Percentiles rank a stretch among this genome's conserved stretches.
Conservation (phyloP, 495 filamentous ascomycete species). For the Mytilinidion resinicola region DNA sequence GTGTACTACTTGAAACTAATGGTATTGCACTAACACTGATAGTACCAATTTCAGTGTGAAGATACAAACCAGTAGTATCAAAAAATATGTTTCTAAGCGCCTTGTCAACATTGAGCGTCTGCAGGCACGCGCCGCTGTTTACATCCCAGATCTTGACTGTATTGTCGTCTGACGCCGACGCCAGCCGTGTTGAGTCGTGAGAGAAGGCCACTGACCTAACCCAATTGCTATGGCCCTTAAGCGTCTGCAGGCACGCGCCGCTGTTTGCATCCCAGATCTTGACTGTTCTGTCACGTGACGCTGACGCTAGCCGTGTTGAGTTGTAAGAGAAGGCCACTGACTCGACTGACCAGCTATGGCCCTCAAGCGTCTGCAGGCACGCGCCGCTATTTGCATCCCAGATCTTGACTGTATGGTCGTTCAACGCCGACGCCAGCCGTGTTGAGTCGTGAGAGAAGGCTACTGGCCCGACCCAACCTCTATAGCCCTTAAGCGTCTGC, state of each 20-base stretch:
- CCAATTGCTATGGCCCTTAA: too few species aligned
- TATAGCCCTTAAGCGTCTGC: background rate
- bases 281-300: too few species aligned
- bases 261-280: too few species aligned
- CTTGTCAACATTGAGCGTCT: constrained; percentile 17
- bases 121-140: too few species aligned
- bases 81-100: constrained; percentile 27
- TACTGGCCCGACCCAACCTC: background rate
- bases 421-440: too few species aligned
- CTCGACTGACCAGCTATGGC: background rate
- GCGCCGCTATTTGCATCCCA: background rate
- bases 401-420: background rate
- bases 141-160: too few species aligned
- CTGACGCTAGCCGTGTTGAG: background rate
- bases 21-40: constrained; percentile 11
- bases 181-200: too few species aligned
- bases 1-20: background rate
- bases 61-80: constrained; percentile 24
- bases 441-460: background rate
- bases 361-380: background rate
- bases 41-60: constrained; percentile 26
- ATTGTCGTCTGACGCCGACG: too few species aligned
- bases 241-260: too few species aligned
- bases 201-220: too few species aligned
- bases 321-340: background rate